A percentile compares a stretch with the other conserved stretches of the same genome.
These are phyloP conservation scores for Atalantia buxifolia DNA, from an alignment of 345 rosid species.

Conservation along the genomic window DNA sequence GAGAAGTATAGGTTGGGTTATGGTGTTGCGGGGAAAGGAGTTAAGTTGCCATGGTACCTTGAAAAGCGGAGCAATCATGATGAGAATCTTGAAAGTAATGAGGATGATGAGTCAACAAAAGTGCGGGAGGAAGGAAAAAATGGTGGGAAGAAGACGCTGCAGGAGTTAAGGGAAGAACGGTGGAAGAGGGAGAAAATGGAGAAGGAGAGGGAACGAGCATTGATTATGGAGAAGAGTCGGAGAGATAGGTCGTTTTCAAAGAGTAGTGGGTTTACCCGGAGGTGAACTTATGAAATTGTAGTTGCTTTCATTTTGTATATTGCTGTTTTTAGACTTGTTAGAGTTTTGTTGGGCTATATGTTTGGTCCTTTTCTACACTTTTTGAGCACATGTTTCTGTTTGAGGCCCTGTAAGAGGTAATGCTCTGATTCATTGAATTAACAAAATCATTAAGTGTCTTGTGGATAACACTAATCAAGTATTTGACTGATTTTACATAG, in stretches of 20 bases:
- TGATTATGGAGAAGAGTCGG: conserved; percentile 48
- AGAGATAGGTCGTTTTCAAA: conserved; percentile 24
- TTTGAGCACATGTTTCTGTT: not conserved
- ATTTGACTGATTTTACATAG: not conserved
- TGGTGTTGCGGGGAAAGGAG: conserved; percentile 93
- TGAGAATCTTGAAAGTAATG: conserved; percentile 22
- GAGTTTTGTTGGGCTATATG: not conserved
- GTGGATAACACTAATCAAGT: not conserved
- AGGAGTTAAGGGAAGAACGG: conserved; percentile 77
- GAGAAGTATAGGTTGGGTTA: conserved; percentile 86
- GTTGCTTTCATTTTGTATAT: not conserved
- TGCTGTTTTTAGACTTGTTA: not conserved
- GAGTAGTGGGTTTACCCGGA: conserved; percentile 42
- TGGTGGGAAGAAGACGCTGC: conserved; percentile 62
- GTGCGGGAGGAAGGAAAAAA: conserved; percentile 32
- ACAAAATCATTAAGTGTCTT: not conserved
- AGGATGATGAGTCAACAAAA: conserved; percentile 24
- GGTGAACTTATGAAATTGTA: conserved; percentile 29
- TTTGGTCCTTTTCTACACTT: not conserved
- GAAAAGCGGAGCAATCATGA: conserved; percentile 45
- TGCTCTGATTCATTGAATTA: not conserved
- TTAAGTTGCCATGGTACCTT: conserved; percentile 88
- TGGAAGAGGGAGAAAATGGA: conserved; percentile 70
- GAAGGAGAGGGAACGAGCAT: conserved; percentile 65
- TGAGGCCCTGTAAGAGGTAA: not conserved